Percentiles rank a stretch among this genome's conserved stretches.
Conservation (phyloP, 176 grass and related monocot species). For the Canna indica region DNA sequence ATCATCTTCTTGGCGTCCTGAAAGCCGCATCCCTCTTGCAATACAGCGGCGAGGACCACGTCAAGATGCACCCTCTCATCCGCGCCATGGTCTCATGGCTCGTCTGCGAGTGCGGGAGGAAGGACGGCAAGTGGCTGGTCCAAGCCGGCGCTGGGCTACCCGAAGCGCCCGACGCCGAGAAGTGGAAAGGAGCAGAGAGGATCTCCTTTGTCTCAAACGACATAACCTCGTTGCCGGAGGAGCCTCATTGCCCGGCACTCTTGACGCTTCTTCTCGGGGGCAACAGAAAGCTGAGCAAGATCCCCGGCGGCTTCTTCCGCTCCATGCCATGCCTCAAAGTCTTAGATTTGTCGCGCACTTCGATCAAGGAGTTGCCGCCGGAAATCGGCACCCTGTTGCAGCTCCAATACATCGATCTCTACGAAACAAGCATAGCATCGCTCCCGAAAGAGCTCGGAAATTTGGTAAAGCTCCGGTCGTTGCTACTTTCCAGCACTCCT, state of each 20-base stretch:
- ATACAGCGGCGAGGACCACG: background rate
- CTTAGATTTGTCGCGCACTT: background rate
- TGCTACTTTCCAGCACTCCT: background rate
- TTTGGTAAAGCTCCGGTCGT: background rate
- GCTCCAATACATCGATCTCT: background rate
- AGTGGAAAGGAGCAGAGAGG: conserved; percentile 1
- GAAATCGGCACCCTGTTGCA: background rate
- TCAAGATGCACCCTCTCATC: background rate
- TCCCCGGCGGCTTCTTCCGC: background rate
- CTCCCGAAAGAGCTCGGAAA: background rate
- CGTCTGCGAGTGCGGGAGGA: background rate
- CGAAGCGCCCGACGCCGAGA: background rate
- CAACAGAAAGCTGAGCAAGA: background rate
- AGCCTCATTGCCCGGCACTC: background rate
- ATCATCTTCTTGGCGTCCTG: background rate
- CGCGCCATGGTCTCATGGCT: conserved; percentile 6
- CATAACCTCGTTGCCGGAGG: background rate
- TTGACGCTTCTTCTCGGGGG: background rate
- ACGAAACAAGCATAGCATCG: background rate
- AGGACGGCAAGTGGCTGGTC: conserved; percentile 4
- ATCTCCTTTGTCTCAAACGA: background rate
- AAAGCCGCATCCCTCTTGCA: background rate
- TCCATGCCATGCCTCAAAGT: background rate
- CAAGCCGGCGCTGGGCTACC: background rate
- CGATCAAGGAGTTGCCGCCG: background rate